phyloP scores from a whole-genome alignment of 2,329 filamentous ascomycete genomes.

The Colletotrichum liriopes region DNA sequence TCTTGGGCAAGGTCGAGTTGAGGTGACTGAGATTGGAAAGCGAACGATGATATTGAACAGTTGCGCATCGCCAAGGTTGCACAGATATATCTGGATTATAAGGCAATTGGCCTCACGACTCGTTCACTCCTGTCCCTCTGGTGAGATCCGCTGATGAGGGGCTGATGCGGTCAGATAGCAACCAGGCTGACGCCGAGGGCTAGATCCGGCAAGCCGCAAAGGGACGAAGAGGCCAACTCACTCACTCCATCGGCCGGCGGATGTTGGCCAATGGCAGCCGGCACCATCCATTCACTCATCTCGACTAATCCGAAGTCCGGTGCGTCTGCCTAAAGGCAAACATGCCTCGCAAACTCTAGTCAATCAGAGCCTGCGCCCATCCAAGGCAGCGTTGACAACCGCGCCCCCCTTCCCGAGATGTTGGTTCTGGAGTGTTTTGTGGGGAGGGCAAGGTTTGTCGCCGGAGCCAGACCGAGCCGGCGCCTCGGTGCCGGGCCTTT shows the following conservation, averaged over 20 bases:
- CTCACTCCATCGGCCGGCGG: neutral
- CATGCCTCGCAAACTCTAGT: neutral
- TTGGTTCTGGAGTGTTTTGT: neutral
- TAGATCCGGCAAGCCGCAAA: neutral
- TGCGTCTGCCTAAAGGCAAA: slow-evolving; percentile 17
- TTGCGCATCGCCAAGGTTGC: neutral
- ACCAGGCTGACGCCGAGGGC: neutral
- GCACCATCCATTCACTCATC: neutral
- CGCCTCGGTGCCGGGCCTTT: neutral
- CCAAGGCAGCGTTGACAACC: neutral
- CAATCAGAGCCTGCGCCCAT: neutral
- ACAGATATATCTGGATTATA: neutral
- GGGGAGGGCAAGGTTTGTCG: neutral
- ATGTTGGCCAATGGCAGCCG: neutral
- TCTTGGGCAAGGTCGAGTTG: too few species aligned
- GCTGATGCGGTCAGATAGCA: neutral
- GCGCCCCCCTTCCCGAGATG: neutral
- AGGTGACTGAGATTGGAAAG: neutral
- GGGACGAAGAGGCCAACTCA: neutral
- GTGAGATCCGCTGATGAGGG: neutral
- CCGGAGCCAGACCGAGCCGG: slow-evolving; percentile 4
- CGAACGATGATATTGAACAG: neutral
- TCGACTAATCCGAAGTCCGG: neutral
- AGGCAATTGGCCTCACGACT: neutral
- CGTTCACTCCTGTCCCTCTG: neutral